phyloP scores from a whole-genome alignment of 1,284 basidiomycete genomes.

The Rhodotorula sp. region DNA sequence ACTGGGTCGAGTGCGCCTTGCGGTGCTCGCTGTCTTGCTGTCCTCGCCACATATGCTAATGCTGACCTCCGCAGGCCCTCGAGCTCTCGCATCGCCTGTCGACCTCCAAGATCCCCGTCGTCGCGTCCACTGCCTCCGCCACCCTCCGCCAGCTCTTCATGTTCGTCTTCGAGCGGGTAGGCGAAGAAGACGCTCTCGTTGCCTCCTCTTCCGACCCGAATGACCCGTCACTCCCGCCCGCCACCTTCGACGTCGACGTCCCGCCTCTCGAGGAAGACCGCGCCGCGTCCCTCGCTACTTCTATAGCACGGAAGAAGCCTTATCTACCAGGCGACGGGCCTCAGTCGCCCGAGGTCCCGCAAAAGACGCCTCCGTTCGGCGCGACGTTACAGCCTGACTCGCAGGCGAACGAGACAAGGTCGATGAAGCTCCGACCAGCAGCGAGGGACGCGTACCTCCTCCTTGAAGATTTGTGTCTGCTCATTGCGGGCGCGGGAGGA shows the following conservation, averaged over 20 bases:
- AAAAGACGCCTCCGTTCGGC: not conserved
- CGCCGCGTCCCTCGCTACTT: not conserved
- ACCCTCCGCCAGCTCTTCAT: slow-evolving; percentile 94
- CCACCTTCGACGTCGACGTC: slow-evolving; percentile 37
- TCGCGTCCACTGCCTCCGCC: slow-evolving; percentile 94
- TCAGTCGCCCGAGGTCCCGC: not conserved
- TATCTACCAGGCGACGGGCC: not conserved
- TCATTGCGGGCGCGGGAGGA: slow-evolving; percentile 57
- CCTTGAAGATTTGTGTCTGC: slow-evolving; percentile 83
- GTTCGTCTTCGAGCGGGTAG: slow-evolving; percentile 95
- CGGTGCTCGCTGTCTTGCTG: slow-evolving; percentile 3
- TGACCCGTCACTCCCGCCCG: slow-evolving; percentile 14
- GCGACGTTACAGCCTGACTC: not conserved
- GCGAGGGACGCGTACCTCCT: slow-evolving; percentile 82
- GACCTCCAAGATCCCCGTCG: slow-evolving; percentile 90
- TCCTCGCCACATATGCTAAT: not conserved
- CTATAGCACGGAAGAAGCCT: not conserved
- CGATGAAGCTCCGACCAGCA: slow-evolving; percentile 67
- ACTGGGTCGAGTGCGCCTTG: slow-evolving; percentile 68
- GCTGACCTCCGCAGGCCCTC: slow-evolving; percentile 58
- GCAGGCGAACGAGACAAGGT: slow-evolving; percentile 52
- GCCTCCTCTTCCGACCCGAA: not conserved
- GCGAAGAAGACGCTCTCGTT: slow-evolving; percentile 57
- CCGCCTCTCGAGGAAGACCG: slow-evolving; percentile 32
- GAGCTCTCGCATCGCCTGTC: slow-evolving; percentile 90